phyloP scores from a whole-genome alignment of 208 protist genomes.

The Crithidia mellificae region DNA sequence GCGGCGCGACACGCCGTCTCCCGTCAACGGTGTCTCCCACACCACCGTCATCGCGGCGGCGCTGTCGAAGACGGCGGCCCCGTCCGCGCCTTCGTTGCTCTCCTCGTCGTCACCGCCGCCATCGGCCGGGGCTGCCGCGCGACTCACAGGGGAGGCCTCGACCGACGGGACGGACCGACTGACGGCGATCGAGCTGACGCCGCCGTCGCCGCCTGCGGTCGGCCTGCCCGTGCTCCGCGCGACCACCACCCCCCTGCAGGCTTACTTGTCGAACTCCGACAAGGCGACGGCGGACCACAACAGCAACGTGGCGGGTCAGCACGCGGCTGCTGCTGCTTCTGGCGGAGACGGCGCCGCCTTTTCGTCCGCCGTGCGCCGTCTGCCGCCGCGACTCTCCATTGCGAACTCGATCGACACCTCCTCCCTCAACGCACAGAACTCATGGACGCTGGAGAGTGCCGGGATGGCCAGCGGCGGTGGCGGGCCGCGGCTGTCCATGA shows the following conservation, averaged over 20 bases:
- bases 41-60: no score
- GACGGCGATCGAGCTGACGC: background rate
- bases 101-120: background rate
- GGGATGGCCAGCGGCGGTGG: no score
- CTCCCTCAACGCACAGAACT: constrained; percentile 1
- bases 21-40: background rate
- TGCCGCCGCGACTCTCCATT: constrained; percentile 3
- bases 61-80: no score
- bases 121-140: background rate
- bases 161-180: background rate
- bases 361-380: background rate
- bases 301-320: background rate
- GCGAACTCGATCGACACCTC: constrained; percentile 5
- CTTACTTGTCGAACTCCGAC: no score
- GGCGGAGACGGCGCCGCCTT: background rate
- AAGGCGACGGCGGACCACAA: background rate
- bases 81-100: no score
- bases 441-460: constrained; percentile 14
- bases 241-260: background rate
- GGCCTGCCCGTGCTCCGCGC: background rate
- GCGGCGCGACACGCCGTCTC: background rate
- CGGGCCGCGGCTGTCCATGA: constrained; percentile 15
- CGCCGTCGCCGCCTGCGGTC: background rate
- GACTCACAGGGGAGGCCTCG: background rate
- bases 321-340: background rate